These are phyloP conservation scores for Glonium stellatum DNA, from an alignment of 495 filamentous ascomycete species.

Conservation along the genomic window DNA sequence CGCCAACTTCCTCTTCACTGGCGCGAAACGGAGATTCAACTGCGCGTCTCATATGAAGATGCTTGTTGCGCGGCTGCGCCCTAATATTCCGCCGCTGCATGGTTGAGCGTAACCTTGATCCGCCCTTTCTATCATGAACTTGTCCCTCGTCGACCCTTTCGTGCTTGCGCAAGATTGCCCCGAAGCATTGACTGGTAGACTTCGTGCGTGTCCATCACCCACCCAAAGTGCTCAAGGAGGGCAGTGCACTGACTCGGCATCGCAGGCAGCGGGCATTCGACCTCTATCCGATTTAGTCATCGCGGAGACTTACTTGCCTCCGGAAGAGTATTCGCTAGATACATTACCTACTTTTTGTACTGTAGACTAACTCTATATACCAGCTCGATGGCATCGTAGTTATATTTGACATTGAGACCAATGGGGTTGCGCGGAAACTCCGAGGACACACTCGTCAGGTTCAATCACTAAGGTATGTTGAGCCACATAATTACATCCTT, in stretches of 20 bases:
- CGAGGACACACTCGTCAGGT: constrained; percentile 86
- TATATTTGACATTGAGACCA: constrained; percentile 94
- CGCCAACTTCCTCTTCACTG: background rate
- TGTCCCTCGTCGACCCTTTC: constrained; percentile 71
- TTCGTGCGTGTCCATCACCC: constrained; percentile 59
- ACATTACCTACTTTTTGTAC: no score
- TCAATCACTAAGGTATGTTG: constrained; percentile 61
- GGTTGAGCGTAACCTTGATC: background rate
- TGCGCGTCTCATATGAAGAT: background rate
- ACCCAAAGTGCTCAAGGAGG: background rate
- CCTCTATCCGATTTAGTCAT: constrained; percentile 80
- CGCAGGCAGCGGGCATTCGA: constrained; percentile 56
- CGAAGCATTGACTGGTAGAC: constrained; percentile 74
- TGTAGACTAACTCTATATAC: background rate
- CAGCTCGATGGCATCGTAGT: constrained; percentile 84
- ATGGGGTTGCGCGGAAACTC: constrained; percentile 87
- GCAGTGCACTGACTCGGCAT: constrained; percentile 13
- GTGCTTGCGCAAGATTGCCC: constrained; percentile 92
- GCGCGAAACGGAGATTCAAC: background rate
- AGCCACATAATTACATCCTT: background rate
- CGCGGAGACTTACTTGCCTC: constrained; percentile 90
- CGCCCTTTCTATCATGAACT: constrained; percentile 53
- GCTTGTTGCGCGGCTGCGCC: background rate
- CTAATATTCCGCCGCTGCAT: background rate
- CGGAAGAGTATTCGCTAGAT: constrained; percentile 56